phyloP scores from a whole-genome alignment of 78 protist species.

The Acrasis kona region DNA sequence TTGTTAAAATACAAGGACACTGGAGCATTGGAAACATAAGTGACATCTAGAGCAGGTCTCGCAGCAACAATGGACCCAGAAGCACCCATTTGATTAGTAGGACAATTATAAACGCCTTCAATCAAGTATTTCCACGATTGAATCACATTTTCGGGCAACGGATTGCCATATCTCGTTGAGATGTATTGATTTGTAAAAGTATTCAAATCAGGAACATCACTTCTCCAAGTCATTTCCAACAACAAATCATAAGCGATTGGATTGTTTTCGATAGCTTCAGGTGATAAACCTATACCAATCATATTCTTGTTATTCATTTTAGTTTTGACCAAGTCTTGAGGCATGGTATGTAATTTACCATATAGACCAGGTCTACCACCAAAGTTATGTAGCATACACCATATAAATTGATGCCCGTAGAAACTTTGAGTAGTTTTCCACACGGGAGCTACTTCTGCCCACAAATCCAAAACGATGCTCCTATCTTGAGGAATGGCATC shows the following conservation, averaged over 20 bases:
- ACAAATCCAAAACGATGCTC: conserved; percentile 51
- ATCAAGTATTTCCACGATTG: too few species aligned
- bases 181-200: conserved; percentile 38
- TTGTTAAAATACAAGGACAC: too few species aligned
- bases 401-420: conserved; percentile 63
- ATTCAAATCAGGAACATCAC: background rate
- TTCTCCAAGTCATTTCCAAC: conserved; percentile 56
- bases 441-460: conserved; percentile 48
- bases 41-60: too few species aligned
- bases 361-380: conserved; percentile 63
- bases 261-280: conserved; percentile 67
- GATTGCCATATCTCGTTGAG: conserved; percentile 50
- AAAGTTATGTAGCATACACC: conserved; percentile 68
- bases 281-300: conserved; percentile 63
- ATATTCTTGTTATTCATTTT: conserved; percentile 26
- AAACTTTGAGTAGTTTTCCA: conserved; percentile 42
- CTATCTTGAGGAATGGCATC: conserved; percentile 51
- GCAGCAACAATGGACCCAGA: too few species aligned
- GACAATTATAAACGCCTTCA: too few species aligned
- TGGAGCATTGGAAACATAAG: too few species aligned
- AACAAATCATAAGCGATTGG: conserved; percentile 43
- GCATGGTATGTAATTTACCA: conserved; percentile 40
- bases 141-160: too few species aligned
- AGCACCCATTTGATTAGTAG: too few species aligned
- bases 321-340: background rate